Base-by-base conservation (phyloP, 192 early-diverging fungal genomes). In the Ambispora gerdemannii region DNA sequence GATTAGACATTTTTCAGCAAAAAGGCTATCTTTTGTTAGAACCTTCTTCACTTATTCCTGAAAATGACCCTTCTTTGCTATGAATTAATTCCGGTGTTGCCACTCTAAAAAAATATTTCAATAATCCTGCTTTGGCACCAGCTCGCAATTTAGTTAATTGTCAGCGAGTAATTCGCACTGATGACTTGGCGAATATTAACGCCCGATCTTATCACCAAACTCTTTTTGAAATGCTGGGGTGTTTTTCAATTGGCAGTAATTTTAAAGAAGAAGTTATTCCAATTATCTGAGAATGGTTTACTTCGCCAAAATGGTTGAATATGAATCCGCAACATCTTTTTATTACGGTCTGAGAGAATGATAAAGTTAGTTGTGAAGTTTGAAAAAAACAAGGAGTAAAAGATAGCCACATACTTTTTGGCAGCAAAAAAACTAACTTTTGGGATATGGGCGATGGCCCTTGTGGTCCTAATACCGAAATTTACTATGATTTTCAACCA, bases 361-460 rank as follows among this genome's bases (percentile, higher is more conserved):
- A 88, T 71, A 72, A 81, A 59, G 83, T 86, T 59, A 71, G 76
- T 17, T 82, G 73, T 63, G 80, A 80, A n/a, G 67, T 85, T 4
- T 88, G 87, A 84, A 83, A 74, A 67, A 75, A 78, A 13, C 76
- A 80, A 50, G 87, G 85, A 2, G 64, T 88, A 25, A 73, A 81
- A 0, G 82, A 82, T 49, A 76, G 78, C 3, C 78, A 67, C 72
- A 86, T 88, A 67, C 76, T 83, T 19, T 71, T 65, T 17, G 74
- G 80, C 47, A 82, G 74, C 13, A 68, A 72, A 10, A 77, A 81
- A 65, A 85, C 85, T 70, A 86, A 88, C 66, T 86, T 86, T 63
- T 88, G 87, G 83, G 72, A 80, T 3, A 87, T 88, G 87, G 85
- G 85, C 7, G 83, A 88, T n/a, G n/a, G n/a, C n/a, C 86, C 86